These are phyloP conservation scores for Striga asiatica DNA, from an alignment of 257 asterid species.

Conservation along the genomic window DNA sequence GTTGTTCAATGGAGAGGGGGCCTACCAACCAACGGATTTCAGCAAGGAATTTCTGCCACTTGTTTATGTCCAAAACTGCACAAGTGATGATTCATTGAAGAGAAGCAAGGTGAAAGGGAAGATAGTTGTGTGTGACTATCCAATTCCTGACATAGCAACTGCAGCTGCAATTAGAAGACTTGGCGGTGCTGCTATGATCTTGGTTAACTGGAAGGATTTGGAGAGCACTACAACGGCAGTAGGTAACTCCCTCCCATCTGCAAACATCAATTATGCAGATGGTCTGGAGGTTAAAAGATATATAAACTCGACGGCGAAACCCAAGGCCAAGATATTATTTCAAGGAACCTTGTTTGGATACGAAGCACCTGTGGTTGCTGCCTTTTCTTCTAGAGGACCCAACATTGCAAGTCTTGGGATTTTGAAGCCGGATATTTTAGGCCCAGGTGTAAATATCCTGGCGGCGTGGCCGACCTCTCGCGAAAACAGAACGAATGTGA, in stretches of 20 bases:
- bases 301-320: slow-evolving; percentile 12
- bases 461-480: slow-evolving; percentile 16
- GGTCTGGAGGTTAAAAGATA: slow-evolving; percentile 17
- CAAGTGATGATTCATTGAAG: slow-evolving; percentile 10
- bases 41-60: slow-evolving; percentile 14
- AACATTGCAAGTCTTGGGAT: slow-evolving; percentile 20
- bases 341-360: slow-evolving; percentile 35
- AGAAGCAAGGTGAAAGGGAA: slow-evolving; percentile 4
- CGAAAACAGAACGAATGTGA: neutral
- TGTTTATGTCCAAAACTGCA: slow-evolving; percentile 18
- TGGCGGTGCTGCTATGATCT: slow-evolving; percentile 23
- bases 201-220: neutral
- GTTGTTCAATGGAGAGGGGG: slow-evolving; percentile 30
- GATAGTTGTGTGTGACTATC: slow-evolving; percentile 19
- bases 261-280: slow-evolving; percentile 17
- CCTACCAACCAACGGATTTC: slow-evolving; percentile 25
- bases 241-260: neutral
- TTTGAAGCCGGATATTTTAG: too few species aligned
- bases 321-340: slow-evolving; percentile 18
- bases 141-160: too few species aligned
- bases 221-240: neutral
- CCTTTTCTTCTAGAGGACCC: slow-evolving; percentile 44
- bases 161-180: too few species aligned
- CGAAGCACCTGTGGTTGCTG: slow-evolving; percentile 25
- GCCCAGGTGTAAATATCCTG: slow-evolving; percentile 10